Evolutionary conservation across 2,329 filamentous ascomycete species (phyloP).

Genomic region (Myriangium duriaei): DNA sequence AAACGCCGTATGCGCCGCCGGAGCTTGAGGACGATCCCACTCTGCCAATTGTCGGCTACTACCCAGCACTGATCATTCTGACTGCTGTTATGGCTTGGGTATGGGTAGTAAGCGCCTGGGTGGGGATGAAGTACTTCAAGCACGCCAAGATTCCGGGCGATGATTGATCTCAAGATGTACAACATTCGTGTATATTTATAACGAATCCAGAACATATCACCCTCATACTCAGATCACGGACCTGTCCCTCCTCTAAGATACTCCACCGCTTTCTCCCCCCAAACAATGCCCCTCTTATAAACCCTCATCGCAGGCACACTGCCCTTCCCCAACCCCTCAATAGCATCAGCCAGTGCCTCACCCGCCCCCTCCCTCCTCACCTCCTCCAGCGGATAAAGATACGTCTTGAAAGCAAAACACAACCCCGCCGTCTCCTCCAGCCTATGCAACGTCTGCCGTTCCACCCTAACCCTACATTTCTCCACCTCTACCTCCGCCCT

Average conservation of each 20-base stretch:
- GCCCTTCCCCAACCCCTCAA: conserved; percentile 46
- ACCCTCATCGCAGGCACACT: conserved; percentile 45
- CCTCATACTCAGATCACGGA: neutral
- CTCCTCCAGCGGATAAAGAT: conserved; percentile 42
- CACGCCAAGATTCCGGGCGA: conserved; percentile 80
- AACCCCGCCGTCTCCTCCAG: conserved; percentile 41
- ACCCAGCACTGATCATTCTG: conserved; percentile 83
- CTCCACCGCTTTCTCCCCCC: conserved; percentile 42
- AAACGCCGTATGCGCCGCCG: conserved; percentile 87
- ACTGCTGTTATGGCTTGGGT: conserved; percentile 97
- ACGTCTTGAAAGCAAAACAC: conserved; percentile 52
- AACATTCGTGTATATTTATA: neutral
- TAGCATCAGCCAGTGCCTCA: conserved; percentile 41
- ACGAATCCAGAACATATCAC: conserved; percentile 1
- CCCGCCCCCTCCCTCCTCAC: conserved; percentile 46
- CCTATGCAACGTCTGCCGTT: conserved; percentile 50
- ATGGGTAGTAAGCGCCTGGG: conserved; percentile 94
- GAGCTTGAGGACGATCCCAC: conserved; percentile 93
- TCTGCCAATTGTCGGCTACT: conserved; percentile 90
- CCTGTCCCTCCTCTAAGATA: conserved; percentile 27
- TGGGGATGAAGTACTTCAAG: conserved; percentile 98
- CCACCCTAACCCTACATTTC: conserved; percentile 38
- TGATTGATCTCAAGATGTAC: neutral
- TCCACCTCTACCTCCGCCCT: conserved; percentile 25
- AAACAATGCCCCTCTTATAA: conserved; percentile 47